phyloP scores from a whole-genome alignment of 2,329 filamentous ascomycete genomes.

The Colletotrichum horii region DNA sequence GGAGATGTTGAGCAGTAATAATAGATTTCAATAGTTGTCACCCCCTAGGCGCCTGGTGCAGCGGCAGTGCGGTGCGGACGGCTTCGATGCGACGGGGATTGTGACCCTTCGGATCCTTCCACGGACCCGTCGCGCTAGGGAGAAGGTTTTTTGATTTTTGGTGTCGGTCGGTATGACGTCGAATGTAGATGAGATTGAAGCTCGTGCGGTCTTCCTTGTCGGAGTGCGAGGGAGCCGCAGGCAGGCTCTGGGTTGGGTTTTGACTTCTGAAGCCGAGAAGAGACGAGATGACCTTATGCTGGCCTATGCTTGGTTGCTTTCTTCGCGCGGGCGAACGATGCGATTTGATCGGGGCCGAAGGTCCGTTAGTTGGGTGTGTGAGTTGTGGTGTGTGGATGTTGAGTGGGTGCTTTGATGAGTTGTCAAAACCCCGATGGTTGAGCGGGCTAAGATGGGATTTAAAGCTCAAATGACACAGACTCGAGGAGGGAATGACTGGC shows the following conservation, averaged over 20 bases:
- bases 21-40: background rate
- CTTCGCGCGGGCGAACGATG: background rate
- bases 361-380: background rate
- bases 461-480: background rate
- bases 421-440: background rate
- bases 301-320: slow-evolving; percentile 2
- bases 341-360: background rate
- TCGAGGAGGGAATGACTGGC: background rate
- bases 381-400: background rate
- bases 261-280: background rate
- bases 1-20: slow-evolving; percentile 7
- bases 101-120: background rate
- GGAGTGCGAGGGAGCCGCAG: background rate
- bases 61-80: slow-evolving; percentile 3
- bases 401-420: background rate
- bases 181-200: background rate
- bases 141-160: slow-evolving; percentile 10
- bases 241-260: background rate
- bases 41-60: background rate
- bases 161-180: slow-evolving; percentile 15
- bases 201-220: background rate
- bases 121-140: slow-evolving; percentile 10
- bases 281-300: background rate
- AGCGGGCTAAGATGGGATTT: background rate
- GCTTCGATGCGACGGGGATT: background rate